phyloP scores from a whole-genome alignment of 331 rosid genomes.

The Telfairia occidentalis region DNA sequence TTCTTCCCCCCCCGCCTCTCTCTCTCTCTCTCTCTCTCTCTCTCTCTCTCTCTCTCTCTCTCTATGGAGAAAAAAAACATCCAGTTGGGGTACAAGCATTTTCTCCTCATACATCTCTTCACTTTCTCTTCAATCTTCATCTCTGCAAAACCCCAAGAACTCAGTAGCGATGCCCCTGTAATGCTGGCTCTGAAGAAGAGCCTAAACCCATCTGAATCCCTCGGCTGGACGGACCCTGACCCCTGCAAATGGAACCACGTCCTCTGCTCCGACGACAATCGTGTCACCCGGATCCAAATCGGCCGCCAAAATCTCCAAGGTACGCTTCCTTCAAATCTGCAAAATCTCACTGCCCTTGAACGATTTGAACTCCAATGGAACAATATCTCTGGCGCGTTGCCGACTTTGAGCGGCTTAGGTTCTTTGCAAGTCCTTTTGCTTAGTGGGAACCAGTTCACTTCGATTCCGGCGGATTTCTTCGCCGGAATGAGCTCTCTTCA shows the following conservation, averaged over 20 bases:
- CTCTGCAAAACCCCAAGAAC: slow-evolving; percentile 16
- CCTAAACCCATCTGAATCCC: slow-evolving; percentile 23
- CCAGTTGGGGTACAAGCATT: background rate
- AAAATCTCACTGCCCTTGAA: slow-evolving; percentile 25
- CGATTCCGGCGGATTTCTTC: slow-evolving; percentile 33
- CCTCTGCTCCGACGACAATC: slow-evolving; percentile 24
- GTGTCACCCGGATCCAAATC: slow-evolving; percentile 54
- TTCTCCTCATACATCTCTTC: slow-evolving; percentile 1
- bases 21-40: background rate
- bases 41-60: background rate
- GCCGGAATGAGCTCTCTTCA: slow-evolving; percentile 31
- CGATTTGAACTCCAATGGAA: slow-evolving; percentile 48
- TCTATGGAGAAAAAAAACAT: slow-evolving; percentile 20
- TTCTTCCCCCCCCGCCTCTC: too few relatives aligned
- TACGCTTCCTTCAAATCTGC: slow-evolving; percentile 27
- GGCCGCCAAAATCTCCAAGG: slow-evolving; percentile 42
- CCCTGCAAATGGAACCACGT: slow-evolving; percentile 40
- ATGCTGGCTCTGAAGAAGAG: slow-evolving; percentile 32
- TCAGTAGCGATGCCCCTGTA: slow-evolving; percentile 18
- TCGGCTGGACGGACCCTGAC: slow-evolving; percentile 41
- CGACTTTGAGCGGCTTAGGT: slow-evolving; percentile 23
- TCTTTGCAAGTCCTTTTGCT: slow-evolving; percentile 33
- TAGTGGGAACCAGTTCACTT: slow-evolving; percentile 26
- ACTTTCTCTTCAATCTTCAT: slow-evolving; percentile 11
- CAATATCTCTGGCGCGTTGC: slow-evolving; percentile 45